Percentiles rank a stretch among this genome's conserved stretches.
These are phyloP conservation scores for Sporothrix sp. DNA, from an alignment of 2,329 filamentous ascomycete species.

Conservation along the genomic window DNA sequence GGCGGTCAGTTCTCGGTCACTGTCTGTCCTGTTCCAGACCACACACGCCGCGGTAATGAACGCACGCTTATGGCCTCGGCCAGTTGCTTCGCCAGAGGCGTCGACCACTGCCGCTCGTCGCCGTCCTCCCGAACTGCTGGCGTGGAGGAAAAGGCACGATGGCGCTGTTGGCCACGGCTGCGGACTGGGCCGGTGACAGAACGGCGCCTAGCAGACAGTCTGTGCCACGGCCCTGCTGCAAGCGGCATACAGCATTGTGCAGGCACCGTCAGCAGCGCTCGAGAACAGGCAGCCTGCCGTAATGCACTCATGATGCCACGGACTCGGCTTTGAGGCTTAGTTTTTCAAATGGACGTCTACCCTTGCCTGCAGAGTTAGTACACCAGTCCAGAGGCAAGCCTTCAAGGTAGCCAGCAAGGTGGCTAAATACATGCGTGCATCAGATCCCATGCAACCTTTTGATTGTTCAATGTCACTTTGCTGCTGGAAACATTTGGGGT, in stretches of 20 bases:
- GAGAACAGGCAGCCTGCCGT: conserved; percentile 1
- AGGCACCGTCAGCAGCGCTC: conserved; percentile 7
- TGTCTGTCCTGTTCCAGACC: background rate
- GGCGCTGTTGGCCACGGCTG: background rate
- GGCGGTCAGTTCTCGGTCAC: background rate
- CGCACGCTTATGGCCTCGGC: conserved; percentile 75
- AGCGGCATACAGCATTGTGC: conserved; percentile 16
- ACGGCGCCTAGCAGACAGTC: no score
- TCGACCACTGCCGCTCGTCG: conserved; percentile 67
- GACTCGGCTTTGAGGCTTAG: no score
- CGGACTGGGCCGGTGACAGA: background rate
- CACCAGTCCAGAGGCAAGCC: no score
- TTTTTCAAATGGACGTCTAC: no score
- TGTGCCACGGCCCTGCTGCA: background rate
- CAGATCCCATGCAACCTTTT: no score
- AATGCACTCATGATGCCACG: background rate
- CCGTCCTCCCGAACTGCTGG: conserved; percentile 14
- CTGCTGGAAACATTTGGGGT: no score
- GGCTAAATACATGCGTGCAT: no score
- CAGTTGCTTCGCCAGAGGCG: conserved; percentile 78
- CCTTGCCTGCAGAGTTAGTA: no score
- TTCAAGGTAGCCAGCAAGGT: no score
- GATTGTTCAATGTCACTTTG: no score
- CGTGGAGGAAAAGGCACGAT: conserved; percentile 24
- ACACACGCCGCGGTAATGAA: background rate